These are phyloP conservation scores for Fusarium miscanthi DNA, from an alignment of 2,329 filamentous ascomycete genomes.

Conservation along the genomic window DNA sequence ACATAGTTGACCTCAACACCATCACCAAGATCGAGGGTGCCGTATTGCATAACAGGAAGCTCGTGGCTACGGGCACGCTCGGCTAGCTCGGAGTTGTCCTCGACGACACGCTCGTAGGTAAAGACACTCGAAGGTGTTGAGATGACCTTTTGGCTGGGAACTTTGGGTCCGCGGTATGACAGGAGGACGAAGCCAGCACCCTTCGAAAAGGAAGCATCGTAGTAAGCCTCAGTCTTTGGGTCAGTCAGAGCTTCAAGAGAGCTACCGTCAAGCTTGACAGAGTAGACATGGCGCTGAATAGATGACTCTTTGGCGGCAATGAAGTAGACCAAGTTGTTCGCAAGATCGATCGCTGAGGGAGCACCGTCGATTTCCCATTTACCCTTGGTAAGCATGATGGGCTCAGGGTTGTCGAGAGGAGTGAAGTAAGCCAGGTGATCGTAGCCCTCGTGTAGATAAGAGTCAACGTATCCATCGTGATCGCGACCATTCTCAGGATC, in stretches of 20 bases:
- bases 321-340: slow-evolving; percentile 91
- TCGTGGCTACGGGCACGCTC: slow-evolving; percentile 79
- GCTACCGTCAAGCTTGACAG: slow-evolving; percentile 84
- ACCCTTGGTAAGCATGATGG: slow-evolving; percentile 86
- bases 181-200: slow-evolving; percentile 86
- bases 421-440: slow-evolving; percentile 95
- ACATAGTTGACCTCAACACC: slow-evolving; percentile 77
- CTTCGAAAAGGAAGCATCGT: slow-evolving; percentile 84
- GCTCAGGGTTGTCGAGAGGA: slow-evolving; percentile 84
- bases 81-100: slow-evolving; percentile 79
- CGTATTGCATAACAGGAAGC: slow-evolving; percentile 84
- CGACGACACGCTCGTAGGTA: slow-evolving; percentile 76
- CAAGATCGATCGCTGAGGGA: slow-evolving; percentile 85
- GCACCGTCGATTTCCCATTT: slow-evolving; percentile 92
- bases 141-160: slow-evolving; percentile 92
- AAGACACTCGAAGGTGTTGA: slow-evolving; percentile 78
- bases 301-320: slow-evolving; percentile 86
- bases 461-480: slow-evolving; percentile 93
- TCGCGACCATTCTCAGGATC: slow-evolving; percentile 79
- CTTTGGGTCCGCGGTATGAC: slow-evolving; percentile 82
- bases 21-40: slow-evolving; percentile 83
- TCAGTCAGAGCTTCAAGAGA: slow-evolving; percentile 80
- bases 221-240: slow-evolving; percentile 78
- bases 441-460: slow-evolving; percentile 84
- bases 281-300: slow-evolving; percentile 92